Conservation (phyloP, 2,329 filamentous ascomycete genomes). For the Neospermospora avenae region DNA sequence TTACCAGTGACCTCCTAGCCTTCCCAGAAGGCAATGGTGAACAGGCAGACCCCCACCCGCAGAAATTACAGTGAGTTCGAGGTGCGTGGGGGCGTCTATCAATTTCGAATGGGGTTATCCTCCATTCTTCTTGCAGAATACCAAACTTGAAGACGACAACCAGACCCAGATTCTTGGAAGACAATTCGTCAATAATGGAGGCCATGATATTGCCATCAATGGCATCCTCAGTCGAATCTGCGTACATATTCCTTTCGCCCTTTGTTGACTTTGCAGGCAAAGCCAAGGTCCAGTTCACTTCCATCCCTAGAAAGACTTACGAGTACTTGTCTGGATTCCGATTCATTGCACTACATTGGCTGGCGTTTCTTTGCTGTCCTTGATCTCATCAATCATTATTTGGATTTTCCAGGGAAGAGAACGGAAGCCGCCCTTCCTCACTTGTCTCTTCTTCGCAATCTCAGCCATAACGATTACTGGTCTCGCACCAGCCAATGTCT, state of each 20-base stretch:
- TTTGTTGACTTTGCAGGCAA: not conserved
- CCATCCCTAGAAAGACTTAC: not conserved
- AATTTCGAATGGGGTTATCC: too few species aligned
- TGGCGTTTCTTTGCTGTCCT: constrained; percentile 48
- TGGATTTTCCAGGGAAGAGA: constrained; percentile 53
- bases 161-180: not conserved
- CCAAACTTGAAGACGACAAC: not conserved
- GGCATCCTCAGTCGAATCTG: not conserved
- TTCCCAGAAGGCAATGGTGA: too few species aligned
- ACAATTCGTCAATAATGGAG: not conserved
- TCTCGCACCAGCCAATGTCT: constrained; percentile 64
- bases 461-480: constrained; percentile 66
- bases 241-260: not conserved
- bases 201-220: not conserved
- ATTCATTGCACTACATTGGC: not conserved
- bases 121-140: too few species aligned
- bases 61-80: too few species aligned
- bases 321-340: not conserved
- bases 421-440: constrained; percentile 54
- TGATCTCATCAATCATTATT: constrained; percentile 58
- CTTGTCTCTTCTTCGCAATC: constrained; percentile 63
- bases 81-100: too few species aligned
- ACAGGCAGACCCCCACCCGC: too few species aligned
- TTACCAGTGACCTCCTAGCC: too few species aligned
- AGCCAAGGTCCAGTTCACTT: not conserved